A percentile compares a stretch with the other conserved stretches of the same genome.
Conservation (phyloP, 371 early-diverging fungal genomes). For the Gilbertella persicaria region DNA sequence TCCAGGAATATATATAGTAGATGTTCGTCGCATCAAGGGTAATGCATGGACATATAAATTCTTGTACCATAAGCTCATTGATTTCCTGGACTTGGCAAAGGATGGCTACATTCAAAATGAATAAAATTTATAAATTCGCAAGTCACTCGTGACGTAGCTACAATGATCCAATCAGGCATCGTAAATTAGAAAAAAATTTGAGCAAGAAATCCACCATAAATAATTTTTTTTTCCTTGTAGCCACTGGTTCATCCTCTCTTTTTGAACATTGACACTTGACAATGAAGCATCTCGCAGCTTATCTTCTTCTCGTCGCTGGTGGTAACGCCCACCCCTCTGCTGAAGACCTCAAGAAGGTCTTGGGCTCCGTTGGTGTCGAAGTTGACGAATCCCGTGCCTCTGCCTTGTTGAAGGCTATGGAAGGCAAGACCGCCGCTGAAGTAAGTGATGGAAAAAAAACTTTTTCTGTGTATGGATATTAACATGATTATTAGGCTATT, state of each 20-base stretch:
- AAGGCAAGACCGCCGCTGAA: constrained; percentile 87
- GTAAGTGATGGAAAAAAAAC: constrained; percentile 26
- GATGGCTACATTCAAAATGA: constrained; percentile 47
- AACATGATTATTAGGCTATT: constrained; percentile 56
- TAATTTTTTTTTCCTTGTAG: constrained; percentile 23
- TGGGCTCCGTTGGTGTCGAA: constrained; percentile 90
- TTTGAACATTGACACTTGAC: constrained; percentile 27
- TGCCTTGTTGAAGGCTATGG: constrained; percentile 75
- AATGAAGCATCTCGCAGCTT: constrained; percentile 96
- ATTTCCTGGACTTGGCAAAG: constrained; percentile 53
- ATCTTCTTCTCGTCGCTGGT: constrained; percentile 89
- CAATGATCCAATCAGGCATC: too few species aligned
- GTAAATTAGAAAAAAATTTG: too few species aligned
- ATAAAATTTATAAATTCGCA: background rate
- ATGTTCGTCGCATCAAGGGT: constrained; percentile 83
- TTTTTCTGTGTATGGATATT: background rate
- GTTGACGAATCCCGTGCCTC: constrained; percentile 75
- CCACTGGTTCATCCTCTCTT: constrained; percentile 29
- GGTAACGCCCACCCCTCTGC: constrained; percentile 80
- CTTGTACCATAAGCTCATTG: constrained; percentile 75
- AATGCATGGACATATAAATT: constrained; percentile 91
- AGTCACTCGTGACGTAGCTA: too few species aligned
- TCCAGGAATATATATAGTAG: constrained; percentile 81
- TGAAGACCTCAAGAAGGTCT: constrained; percentile 76
- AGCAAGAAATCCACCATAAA: constrained; percentile 14